These are phyloP conservation scores for Globisporangium echinulatum DNA, from an alignment of 352 stramenopile genomes.

Conservation along the genomic window DNA sequence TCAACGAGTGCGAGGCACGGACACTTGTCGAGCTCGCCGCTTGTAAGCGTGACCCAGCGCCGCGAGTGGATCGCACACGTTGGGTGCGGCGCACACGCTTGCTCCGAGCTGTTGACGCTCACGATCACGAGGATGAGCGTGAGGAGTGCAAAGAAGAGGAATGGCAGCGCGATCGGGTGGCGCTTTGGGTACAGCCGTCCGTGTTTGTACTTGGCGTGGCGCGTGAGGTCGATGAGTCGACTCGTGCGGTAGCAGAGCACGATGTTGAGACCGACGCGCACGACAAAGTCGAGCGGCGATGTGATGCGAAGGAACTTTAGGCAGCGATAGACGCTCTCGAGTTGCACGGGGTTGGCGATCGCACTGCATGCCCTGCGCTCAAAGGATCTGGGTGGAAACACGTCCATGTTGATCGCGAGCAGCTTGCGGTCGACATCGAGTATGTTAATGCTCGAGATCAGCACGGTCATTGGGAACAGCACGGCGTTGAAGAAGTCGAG, in stretches of 20 bases:
- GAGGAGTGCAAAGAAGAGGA: conserved; percentile 6
- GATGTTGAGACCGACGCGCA: conserved; percentile 9
- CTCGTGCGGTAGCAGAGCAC: conserved; percentile 11
- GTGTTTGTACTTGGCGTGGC: conserved; percentile 5
- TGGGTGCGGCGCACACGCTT: conserved; percentile 6
- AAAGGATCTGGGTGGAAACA: conserved; percentile 22
- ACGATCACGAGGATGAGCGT: conserved; percentile 12
- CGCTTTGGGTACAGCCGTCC: conserved; percentile 9
- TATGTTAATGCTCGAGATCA: conserved; percentile 22
- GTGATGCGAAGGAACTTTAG: conserved; percentile 16
- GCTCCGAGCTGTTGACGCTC: conserved; percentile 7
- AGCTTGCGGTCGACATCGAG: conserved; percentile 27
- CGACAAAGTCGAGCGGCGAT: conserved; percentile 15
- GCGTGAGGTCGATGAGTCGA: conserved; percentile 9
- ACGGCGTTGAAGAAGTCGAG: conserved; percentile 29
- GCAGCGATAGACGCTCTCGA: conserved; percentile 8
- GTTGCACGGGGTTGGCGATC: conserved; percentile 18
- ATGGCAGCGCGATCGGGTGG: conserved; percentile 7
- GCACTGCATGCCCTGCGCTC: conserved; percentile 22
- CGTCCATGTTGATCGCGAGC: conserved; percentile 24
- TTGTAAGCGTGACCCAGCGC: conserved; percentile 8
- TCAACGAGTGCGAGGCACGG: conserved; percentile 9
- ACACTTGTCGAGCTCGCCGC: conserved; percentile 9
- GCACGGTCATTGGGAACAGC: conserved; percentile 24
- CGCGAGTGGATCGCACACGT: conserved; percentile 9